Base-by-base conservation (phyloP, 1,139 yeast species). In the Nadsonia commutata region DNA sequence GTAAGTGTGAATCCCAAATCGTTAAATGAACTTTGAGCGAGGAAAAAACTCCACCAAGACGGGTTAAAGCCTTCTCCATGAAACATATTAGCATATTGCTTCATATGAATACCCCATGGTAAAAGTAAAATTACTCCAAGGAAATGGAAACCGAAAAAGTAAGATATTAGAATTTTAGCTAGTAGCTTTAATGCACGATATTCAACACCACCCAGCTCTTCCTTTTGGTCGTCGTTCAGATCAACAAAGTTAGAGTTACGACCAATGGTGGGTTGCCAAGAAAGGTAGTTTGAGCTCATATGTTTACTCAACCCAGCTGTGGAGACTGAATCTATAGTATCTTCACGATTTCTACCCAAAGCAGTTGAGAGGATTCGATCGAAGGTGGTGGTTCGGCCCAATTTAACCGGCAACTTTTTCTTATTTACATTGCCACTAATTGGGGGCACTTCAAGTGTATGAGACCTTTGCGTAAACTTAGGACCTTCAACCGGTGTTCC, bases 151-250 rank as follows among this genome's bases (percentile, higher is more conserved):
- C 95, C 94, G 45, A 85, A 51, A 54, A 82, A 86, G 58, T 84
- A 90, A 1, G 59, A 46, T 1, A 78, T 59, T 20, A 90, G 64
- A 40, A 90, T 74, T 52, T 73, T 74, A 44, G 84, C 76, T 45
- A 90, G 65, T 11, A 86, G 64, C 55, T 85, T 85, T 45, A 83
- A 72, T 0, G 98, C 86, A 41, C 97, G 72, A 57, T 90, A 93
- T 57, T 90, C 99, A 9, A 90, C 95, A 44, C 98, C 99, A 31
- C 98, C 99, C 39, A 90, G 64, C 59, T 90, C 99, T 48, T 82
- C 94, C 54, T 85, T 85, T 59, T 93, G 97, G 20, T 74, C 80
- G 22, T 78, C 85, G 2, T 83, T 77, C 45, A 90, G 63, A 23
- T 80, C 80, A 2, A 84, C 82, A 66, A 90, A 90, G 0, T 88